Evolutionary conservation across 768 basidiomycete species (phyloP).

Genomic region (Xerocomellus intermedius): DNA sequence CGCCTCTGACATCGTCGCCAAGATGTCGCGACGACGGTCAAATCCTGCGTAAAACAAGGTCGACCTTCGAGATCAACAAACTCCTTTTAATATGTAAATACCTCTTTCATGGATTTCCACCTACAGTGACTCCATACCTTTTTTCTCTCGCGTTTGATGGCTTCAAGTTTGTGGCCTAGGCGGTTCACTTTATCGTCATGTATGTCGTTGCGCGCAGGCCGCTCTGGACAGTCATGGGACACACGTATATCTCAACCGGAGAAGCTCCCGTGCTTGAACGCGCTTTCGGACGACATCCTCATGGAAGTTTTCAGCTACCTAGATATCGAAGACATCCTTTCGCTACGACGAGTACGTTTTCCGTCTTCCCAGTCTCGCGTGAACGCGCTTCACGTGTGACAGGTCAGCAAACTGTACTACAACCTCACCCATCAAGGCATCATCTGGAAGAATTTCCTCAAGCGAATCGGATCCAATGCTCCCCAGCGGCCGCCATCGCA

Average conservation of each 20-base stretch:
- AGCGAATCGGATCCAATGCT: slow-evolving; percentile 51
- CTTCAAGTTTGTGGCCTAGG: slow-evolving; percentile 24
- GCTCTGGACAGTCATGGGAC: slow-evolving; percentile 25
- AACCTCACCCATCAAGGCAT: slow-evolving; percentile 63
- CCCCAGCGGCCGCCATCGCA: slow-evolving; percentile 61
- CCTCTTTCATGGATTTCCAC: neutral
- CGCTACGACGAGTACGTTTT: slow-evolving; percentile 35
- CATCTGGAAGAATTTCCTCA: slow-evolving; percentile 67
- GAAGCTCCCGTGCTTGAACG: slow-evolving; percentile 29
- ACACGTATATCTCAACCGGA: slow-evolving; percentile 20
- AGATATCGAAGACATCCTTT: slow-evolving; percentile 38
- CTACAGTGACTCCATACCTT: slow-evolving; percentile 1
- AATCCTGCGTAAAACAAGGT: slow-evolving; percentile 23
- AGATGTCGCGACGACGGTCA: slow-evolving; percentile 18
- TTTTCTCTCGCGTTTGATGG: slow-evolving; percentile 16
- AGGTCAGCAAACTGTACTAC: slow-evolving; percentile 62
- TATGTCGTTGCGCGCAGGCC: slow-evolving; percentile 7
- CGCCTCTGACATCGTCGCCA: slow-evolving; percentile 18
- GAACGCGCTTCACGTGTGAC: neutral
- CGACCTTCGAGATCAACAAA: slow-evolving; percentile 16
- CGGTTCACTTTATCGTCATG: slow-evolving; percentile 22
- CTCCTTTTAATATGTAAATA: slow-evolving; percentile 20
- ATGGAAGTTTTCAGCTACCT: slow-evolving; percentile 38
- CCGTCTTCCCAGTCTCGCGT: neutral
- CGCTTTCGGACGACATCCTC: slow-evolving; percentile 39